A percentile compares a stretch with the other conserved stretches of the same genome.
Conservation (phyloP, 345 rosid genomes). For the Crucihimalaya himalaica region DNA sequence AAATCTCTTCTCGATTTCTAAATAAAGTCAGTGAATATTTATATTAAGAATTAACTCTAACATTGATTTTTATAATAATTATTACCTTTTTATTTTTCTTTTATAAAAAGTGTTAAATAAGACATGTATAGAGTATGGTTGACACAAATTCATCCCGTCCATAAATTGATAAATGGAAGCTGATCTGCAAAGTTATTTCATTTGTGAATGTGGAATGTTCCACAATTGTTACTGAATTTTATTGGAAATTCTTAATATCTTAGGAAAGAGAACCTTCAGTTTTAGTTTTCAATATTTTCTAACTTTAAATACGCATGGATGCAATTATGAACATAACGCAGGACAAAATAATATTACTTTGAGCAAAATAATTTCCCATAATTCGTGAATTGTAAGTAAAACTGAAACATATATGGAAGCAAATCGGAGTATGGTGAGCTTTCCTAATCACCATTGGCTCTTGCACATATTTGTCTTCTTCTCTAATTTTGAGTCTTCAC, state of each 20-base stretch:
- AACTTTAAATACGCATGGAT: neutral
- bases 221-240: neutral
- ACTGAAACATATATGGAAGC: constrained; percentile 9
- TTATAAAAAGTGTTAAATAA: neutral
- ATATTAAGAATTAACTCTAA: too few species aligned
- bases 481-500: constrained; percentile 25
- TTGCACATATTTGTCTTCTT: constrained; percentile 17
- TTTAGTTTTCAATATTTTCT: neutral
- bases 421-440: constrained; percentile 33
- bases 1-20: too few species aligned
- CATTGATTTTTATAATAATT: too few species aligned
- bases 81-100: too few species aligned
- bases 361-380: constrained; percentile 6
- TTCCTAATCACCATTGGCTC: constrained; percentile 32
- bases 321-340: constrained; percentile 16
- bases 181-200: neutral
- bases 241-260: neutral
- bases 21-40: too few species aligned
- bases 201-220: neutral
- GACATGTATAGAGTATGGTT: neutral
- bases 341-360: neutral
- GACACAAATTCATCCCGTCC: neutral
- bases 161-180: neutral
- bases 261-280: neutral
- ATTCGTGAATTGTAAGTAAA: constrained; percentile 36